These are phyloP conservation scores for Rhodotorula babjevae DNA, from an alignment of 768 basidiomycete species.

Conservation along the genomic window DNA sequence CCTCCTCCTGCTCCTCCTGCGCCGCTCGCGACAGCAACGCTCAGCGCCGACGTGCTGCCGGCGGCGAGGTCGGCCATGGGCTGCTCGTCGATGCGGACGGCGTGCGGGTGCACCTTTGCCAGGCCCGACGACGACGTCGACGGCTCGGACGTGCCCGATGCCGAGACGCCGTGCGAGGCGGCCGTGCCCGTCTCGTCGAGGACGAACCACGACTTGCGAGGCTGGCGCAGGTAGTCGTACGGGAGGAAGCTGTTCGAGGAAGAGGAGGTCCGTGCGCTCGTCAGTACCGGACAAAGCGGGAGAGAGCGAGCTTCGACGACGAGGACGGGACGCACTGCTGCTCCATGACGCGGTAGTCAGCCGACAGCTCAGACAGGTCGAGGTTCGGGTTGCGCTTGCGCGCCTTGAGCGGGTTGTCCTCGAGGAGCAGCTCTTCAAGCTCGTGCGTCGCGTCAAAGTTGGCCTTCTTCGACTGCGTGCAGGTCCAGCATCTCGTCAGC, in stretches of 20 bases:
- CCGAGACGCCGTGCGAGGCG: not conserved
- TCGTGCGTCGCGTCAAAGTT: slow-evolving; percentile 99
- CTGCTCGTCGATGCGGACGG: slow-evolving; percentile 34
- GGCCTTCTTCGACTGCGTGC: slow-evolving; percentile 85
- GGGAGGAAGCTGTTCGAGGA: slow-evolving; percentile 18
- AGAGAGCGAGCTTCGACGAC: no score
- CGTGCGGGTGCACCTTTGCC: slow-evolving; percentile 4
- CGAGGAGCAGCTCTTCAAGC: slow-evolving; percentile 86
- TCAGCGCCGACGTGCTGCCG: not conserved
- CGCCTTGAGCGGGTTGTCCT: slow-evolving; percentile 95
- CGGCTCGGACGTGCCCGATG: not conserved
- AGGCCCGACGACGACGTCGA: not conserved
- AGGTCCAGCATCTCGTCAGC: no score
- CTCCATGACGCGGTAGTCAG: slow-evolving; percentile 96
- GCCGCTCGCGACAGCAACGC: not conserved
- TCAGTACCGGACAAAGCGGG: not conserved
- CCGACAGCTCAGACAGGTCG: slow-evolving; percentile 75
- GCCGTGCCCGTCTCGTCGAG: slow-evolving; percentile 1
- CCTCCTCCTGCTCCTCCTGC: no score
- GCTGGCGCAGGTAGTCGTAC: slow-evolving; percentile 32
- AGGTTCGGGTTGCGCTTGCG: slow-evolving; percentile 85
- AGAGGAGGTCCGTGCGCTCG: not conserved
- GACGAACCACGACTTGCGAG: slow-evolving; percentile 31
- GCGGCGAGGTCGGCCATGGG: slow-evolving; percentile 8
- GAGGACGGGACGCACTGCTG: slow-evolving; percentile 62